Percentiles rank a stretch among this genome's conserved stretches.
phyloP scores from a whole-genome alignment of 768 basidiomycete species.

The Mycena filopes region DNA sequence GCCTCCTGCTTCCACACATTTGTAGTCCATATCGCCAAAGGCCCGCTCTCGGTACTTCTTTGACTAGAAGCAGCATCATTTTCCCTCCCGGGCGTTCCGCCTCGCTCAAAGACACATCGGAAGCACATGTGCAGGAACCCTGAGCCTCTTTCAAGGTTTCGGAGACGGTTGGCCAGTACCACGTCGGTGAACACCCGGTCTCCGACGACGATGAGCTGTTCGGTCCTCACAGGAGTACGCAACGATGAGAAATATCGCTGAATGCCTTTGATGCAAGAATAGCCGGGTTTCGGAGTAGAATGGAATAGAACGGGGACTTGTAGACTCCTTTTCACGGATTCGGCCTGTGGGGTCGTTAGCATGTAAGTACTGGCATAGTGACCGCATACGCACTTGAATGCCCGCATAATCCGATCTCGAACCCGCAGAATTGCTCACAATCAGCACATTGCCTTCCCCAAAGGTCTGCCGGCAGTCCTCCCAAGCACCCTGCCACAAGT shows the following conservation, averaged over 20 bases:
- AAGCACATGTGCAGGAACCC: constrained; percentile 34
- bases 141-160: constrained; percentile 32
- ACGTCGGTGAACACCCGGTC: constrained; percentile 95
- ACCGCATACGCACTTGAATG: constrained; percentile 71
- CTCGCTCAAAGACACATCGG: constrained; percentile 40
- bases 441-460: constrained; percentile 80
- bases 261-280: constrained; percentile 78
- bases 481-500: constrained; percentile 74
- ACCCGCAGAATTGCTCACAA: constrained; percentile 96
- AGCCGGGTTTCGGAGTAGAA: constrained; percentile 79
- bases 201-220: constrained; percentile 85
- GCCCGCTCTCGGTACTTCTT: constrained; percentile 47
- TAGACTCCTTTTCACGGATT: constrained; percentile 83
- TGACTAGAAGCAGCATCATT: constrained; percentile 29
- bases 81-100: constrained; percentile 40
- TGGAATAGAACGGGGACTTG: constrained; percentile 88
- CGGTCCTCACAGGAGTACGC: constrained; percentile 61
- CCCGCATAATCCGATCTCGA: constrained; percentile 79
- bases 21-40: constrained; percentile 76
- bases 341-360: constrained; percentile 64
- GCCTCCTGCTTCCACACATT: constrained; percentile 76
- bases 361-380: constrained; percentile 1
- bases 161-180: constrained; percentile 84
- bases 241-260: constrained; percentile 79
- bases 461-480: constrained; percentile 75